These are phyloP conservation scores for Camellia sinensis DNA, from an alignment of 148 eudicot genomes.

Conservation along the genomic window DNA sequence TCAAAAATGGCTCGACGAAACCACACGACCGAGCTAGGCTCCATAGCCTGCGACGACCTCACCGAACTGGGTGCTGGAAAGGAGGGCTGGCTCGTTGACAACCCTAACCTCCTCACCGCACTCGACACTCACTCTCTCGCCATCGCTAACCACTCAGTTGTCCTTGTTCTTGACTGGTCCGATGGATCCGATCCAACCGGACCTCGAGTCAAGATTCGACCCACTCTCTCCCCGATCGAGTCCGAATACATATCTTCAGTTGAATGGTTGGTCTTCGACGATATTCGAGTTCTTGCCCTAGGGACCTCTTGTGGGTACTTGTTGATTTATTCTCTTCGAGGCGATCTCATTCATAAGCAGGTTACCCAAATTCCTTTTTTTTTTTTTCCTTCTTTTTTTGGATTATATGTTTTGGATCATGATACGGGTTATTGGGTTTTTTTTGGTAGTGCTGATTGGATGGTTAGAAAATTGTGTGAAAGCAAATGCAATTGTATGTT, in stretches of 20 bases:
- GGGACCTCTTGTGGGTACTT: constrained; percentile 82
- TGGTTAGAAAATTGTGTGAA: too few relatives aligned
- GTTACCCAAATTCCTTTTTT: constrained; percentile 18
- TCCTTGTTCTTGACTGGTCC: constrained; percentile 65
- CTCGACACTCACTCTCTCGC: constrained; percentile 75
- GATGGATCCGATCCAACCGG: constrained; percentile 11
- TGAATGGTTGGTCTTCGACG: constrained; percentile 85
- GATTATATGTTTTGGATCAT: too few relatives aligned
- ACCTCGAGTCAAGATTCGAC: constrained; percentile 61
- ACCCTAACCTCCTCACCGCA: constrained; percentile 55
- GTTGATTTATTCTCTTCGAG: constrained; percentile 63
- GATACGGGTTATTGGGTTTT: too few relatives aligned
- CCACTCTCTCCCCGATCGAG: constrained; percentile 69
- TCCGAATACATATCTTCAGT: constrained; percentile 66
- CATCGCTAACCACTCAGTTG: constrained; percentile 52
- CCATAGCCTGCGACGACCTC: constrained; percentile 65
- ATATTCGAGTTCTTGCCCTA: constrained; percentile 61
- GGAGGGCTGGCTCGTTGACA: constrained; percentile 68
- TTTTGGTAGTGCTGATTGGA: too few relatives aligned
- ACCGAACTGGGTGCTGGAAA: constrained; percentile 74
- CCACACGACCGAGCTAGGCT: constrained; percentile 54
- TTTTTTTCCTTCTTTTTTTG: neutral
- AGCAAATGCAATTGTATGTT: too few relatives aligned
- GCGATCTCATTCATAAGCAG: constrained; percentile 81
- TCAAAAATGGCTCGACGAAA: constrained; percentile 47